Evolutionary conservation across 2,329 filamentous ascomycete genomes (phyloP), one percentile per base, ranked within the genome.

Genomic region (Geosmithia flava): DNA sequence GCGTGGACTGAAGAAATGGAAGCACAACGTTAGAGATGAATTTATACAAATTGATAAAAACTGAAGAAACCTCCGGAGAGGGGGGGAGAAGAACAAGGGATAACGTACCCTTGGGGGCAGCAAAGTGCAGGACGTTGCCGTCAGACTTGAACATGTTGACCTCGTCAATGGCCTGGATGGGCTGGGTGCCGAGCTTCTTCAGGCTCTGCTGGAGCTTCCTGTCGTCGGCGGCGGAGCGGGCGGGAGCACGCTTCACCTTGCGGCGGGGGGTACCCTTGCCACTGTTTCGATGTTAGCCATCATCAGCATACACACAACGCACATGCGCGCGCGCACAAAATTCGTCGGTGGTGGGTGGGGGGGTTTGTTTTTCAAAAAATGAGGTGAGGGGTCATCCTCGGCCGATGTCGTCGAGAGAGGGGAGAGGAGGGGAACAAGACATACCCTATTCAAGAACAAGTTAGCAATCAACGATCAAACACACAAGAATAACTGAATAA

Each of bases 131-230:
- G 70, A 98, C 93, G 71, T 98, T 98, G 71, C 93, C 93, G 68
- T 98, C 93, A 68, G 87, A 85, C 86, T 98, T 98, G 85, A 98
- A 98, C 93, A 98, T 98, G 85, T 98, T 98, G 70, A 98, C 93
- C 79, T 98, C 93, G 83, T 98, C 93, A 63, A 98, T 98, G 58
- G 87, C 88, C 78, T 95, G 90, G 73, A 98, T 97, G 63, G 93
- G 93, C 81, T 98, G 93, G 51, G 95, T 91, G 74, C 97, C 97
- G 70, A 98, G 83, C 85, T 98, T 98, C 87, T 98, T 98, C 58
- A 98, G 80, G 54, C 88, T 76, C 53, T 84, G 81, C 77, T 98
- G 93, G 56, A 98, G 87, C 83, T 98, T 98, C 87, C 96, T 97
- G 84, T 98, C 93, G 69, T 98, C 93, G 70, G 87, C 88, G 67